Base-by-base conservation (phyloP, 805 yeast species). In the Nakazawaea populi region DNA sequence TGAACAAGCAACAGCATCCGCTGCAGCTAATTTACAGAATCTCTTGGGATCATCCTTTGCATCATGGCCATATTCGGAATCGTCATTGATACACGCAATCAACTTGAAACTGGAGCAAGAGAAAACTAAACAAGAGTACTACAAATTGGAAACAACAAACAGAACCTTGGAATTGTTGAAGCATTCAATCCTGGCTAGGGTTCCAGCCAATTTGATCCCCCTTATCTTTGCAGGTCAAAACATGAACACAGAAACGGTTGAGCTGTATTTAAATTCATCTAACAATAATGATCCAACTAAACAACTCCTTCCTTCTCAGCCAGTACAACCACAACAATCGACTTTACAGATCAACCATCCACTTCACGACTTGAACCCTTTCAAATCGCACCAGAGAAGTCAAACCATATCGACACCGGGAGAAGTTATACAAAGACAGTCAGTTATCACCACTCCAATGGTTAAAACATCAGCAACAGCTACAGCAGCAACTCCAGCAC, bases 121-220 rank as follows among this genome's bases (percentile, higher is more conserved):
- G 63, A 74, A 77, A 42, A 85, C 97, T 1, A 85, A 85, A 56
- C 96, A 90, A 63, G 94, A 86, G 56, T 83, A 73, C 57, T 85
- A 86, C 62, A 77, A 75, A 49, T 69, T 84, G 24, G 96, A 90
- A 61, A 68, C 76, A 40, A 72, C 85, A 29, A 75, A 76, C 41
- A 75, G 77, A 51, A 76, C 86, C 27, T 66, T 85, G 34, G 83
- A 84, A 48, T 71, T 90, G 18, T 59, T 91, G 47, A 79, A 79
- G 52, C 68, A 72, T 11, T 91, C 95, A 0, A 59, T 78, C 5
- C 69, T 69, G 28, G 76, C 83, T 11, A 83, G 83, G 14, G 69
- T 90, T 2, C 94, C 96, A 0, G 71, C 82, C 1, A 65, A 75
- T 46, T 62, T 83, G 54, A 81, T 90, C 11, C 86, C 94, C 0